Evolutionary conservation across 2,329 filamentous ascomycete species (phyloP).

Genomic region (Salinomyces thailandicus): DNA sequence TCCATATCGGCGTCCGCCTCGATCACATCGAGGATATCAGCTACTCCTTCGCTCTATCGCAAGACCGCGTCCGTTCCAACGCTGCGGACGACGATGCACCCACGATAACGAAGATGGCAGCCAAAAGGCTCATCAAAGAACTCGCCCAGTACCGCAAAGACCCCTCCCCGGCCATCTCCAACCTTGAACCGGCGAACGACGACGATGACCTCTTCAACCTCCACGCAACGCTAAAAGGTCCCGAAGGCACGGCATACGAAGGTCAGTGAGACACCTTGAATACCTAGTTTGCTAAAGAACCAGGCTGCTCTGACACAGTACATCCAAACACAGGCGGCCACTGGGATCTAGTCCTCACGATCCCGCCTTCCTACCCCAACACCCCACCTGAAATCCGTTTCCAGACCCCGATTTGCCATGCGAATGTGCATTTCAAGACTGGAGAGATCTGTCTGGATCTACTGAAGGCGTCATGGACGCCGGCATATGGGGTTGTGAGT

Average conservation of each 20-base stretch:
- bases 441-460: conserved; percentile 94
- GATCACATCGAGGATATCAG: too few species aligned
- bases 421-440: conserved; percentile 62
- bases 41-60: too few species aligned
- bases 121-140: conserved; percentile 53
- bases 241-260: conserved; percentile 50
- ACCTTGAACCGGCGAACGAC: conserved; percentile 43
- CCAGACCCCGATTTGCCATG: conserved; percentile 72
- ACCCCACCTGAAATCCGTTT: conserved; percentile 69
- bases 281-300: neutral
- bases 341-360: conserved; percentile 69
- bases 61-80: too few species aligned
- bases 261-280: conserved; percentile 28
- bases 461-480: conserved; percentile 66
- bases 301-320: too few species aligned
- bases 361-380: conserved; percentile 71
- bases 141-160: conserved; percentile 47
- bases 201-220: conserved; percentile 50
- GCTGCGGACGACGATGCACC: too few species aligned
- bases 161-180: conserved; percentile 46
- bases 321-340: conserved; percentile 51
- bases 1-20: too few species aligned
- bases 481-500: conserved; percentile 69
- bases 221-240: conserved; percentile 51
- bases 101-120: conserved; percentile 24